These are phyloP conservation scores for Alternaria brassicicola DNA, from an alignment of 2,329 filamentous ascomycete genomes.

Conservation along the genomic window DNA sequence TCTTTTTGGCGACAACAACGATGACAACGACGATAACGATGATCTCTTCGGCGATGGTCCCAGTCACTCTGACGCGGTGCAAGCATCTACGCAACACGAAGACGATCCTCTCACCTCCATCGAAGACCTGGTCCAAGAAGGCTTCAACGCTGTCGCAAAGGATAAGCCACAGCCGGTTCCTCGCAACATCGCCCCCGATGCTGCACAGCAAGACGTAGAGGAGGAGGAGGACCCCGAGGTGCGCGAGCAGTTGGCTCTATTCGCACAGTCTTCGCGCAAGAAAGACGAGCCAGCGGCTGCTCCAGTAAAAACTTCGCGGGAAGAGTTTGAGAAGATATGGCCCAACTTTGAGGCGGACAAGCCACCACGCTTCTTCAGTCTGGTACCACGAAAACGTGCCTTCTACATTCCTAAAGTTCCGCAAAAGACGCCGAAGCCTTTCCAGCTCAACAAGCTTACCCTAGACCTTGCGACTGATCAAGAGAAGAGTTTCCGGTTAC, in stretches of 20 bases:
- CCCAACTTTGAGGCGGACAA: constrained; percentile 79
- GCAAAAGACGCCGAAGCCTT: constrained; percentile 76
- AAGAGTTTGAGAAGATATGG: constrained; percentile 79
- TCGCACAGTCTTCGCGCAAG: constrained; percentile 35
- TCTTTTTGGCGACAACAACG: constrained; percentile 66
- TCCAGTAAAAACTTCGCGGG: constrained; percentile 73
- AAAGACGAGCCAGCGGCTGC: constrained; percentile 62
- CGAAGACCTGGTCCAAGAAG: constrained; percentile 23
- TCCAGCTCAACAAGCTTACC: constrained; percentile 85
- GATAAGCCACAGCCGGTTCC: constrained; percentile 26
- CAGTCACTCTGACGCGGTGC: constrained; percentile 30
- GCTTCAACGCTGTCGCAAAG: constrained; percentile 11
- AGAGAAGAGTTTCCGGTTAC: constrained; percentile 79
- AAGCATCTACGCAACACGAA: constrained; percentile 40
- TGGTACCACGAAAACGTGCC: constrained; percentile 81
- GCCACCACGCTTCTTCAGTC: constrained; percentile 77
- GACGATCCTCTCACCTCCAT: constrained; percentile 48
- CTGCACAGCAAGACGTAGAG: constrained; percentile 29
- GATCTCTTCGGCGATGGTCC: constrained; percentile 42
- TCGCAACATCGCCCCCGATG: constrained; percentile 23
- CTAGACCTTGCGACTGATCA: constrained; percentile 87
- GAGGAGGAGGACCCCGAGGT: constrained; percentile 45
- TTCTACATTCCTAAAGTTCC: constrained; percentile 80
- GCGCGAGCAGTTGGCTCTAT: constrained; percentile 44
- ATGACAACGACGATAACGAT: constrained; percentile 36